Evolutionary conservation across 2,329 filamentous ascomycete species (phyloP).

Genomic region (Colletotrichum sp.): DNA sequence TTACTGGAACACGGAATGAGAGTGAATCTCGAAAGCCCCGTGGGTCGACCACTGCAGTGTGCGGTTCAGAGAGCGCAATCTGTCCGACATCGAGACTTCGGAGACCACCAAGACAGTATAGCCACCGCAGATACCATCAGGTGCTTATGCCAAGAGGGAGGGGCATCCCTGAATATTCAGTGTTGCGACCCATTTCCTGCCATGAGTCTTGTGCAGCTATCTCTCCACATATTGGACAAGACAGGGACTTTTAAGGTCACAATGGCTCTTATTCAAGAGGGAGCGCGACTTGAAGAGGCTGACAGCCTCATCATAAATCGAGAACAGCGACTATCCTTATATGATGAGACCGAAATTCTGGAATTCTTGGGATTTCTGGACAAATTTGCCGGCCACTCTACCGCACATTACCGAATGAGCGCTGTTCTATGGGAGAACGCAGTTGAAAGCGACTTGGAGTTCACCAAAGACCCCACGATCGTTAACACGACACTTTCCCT

Average conservation of each 20-base stretch:
- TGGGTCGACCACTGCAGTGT: not conserved
- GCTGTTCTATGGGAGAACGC: too few species aligned
- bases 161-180: not conserved
- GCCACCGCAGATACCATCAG: not conserved
- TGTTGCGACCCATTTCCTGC: rapidly evolving
- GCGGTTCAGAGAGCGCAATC: too few species aligned
- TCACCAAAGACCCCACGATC: too few species aligned
- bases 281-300: not conserved
- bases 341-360: too few species aligned
- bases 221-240: not conserved
- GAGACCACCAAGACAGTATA: not conserved
- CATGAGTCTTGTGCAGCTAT: not conserved
- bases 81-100: too few species aligned
- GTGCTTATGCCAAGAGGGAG: not conserved
- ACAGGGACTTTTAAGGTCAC: not conserved
- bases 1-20: rapidly evolving
- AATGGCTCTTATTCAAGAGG: not conserved
- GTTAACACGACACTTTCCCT: too few species aligned
- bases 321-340: too few species aligned
- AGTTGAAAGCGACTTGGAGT: too few species aligned
- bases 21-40: rapidly evolving
- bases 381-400: too few species aligned
- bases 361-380: too few species aligned
- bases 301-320: not conserved
- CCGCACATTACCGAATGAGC: too few species aligned